A percentile compares a stretch with the other conserved stretches of the same genome.
Evolutionary conservation across 192 early-diverging fungal genomes (phyloP).

Genomic region (Dissophora ornata): DNA sequence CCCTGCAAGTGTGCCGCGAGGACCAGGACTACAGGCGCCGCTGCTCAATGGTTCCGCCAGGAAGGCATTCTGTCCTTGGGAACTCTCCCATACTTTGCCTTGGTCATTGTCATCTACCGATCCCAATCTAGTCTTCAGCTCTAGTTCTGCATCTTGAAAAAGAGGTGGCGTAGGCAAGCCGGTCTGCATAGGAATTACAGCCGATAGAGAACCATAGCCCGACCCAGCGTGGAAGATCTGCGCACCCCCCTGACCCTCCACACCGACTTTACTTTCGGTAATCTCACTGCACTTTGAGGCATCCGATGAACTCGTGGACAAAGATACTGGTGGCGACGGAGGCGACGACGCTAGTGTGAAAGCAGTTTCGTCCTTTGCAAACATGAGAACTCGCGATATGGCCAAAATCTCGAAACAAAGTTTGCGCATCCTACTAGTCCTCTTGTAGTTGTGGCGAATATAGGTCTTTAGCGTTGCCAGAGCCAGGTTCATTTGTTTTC

Average conservation of each 20-base stretch:
- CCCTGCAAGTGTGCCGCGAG: conserved; percentile 25
- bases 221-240: neutral
- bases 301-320: neutral
- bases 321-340: neutral
- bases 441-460: conserved; percentile 38
- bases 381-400: conserved; percentile 25
- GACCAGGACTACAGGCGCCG: neutral
- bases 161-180: conserved; percentile 37
- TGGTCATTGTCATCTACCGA: too few relatives aligned
- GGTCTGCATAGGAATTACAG: conserved; percentile 13
- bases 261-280: too few relatives aligned
- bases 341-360: neutral
- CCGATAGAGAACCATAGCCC: neutral
- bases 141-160: neutral
- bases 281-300: too few relatives aligned
- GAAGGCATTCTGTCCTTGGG: too few relatives aligned
- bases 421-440: conserved; percentile 18
- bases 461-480: conserved; percentile 28
- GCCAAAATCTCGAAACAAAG: conserved; percentile 42
- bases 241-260: too few relatives aligned
- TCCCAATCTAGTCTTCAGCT: neutral
- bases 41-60: too few relatives aligned
- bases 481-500: conserved; percentile 5
- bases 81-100: neutral
- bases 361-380: conserved; percentile 32